These are phyloP conservation scores for Spergularia azorica DNA, from an alignment of 179 eudicot genomes.

Conservation along the genomic window DNA sequence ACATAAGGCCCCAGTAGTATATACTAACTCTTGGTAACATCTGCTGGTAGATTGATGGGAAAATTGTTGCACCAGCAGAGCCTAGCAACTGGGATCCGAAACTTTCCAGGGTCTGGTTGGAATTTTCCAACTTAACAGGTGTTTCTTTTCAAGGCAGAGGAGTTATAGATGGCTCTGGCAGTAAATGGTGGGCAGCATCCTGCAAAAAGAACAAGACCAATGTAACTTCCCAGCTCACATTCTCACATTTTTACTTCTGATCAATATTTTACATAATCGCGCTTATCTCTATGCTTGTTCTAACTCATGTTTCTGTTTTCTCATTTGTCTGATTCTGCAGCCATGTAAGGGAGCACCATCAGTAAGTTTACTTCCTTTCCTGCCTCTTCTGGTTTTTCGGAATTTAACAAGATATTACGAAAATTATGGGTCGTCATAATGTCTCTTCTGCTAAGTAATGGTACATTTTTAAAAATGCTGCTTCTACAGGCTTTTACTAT, in stretches of 20 bases:
- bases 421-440: not conserved
- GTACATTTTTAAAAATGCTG: not conserved
- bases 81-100: constrained; percentile 77
- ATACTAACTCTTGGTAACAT: not conserved
- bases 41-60: constrained; percentile 68
- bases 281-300: not conserved
- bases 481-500: constrained; percentile 77
- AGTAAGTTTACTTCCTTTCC: constrained; percentile 44
- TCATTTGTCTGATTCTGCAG: constrained; percentile 44
- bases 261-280: not conserved
- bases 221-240: constrained; percentile 37
- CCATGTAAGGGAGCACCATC: constrained; percentile 93
- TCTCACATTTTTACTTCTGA: not conserved
- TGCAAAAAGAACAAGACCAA: constrained; percentile 88
- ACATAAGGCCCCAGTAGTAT: not conserved
- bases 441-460: not conserved
- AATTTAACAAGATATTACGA: not conserved
- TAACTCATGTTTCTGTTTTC: constrained; percentile 33
- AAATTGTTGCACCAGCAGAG: constrained; percentile 78
- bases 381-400: not conserved
- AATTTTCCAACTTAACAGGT: constrained; percentile 60
- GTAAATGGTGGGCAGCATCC: constrained; percentile 97
- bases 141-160: constrained; percentile 72
- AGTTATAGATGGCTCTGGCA: constrained; percentile 89
- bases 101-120: constrained; percentile 62